Evolutionary conservation across 768 basidiomycete genomes (phyloP).

Genomic region (Kondoa subrosea): DNA sequence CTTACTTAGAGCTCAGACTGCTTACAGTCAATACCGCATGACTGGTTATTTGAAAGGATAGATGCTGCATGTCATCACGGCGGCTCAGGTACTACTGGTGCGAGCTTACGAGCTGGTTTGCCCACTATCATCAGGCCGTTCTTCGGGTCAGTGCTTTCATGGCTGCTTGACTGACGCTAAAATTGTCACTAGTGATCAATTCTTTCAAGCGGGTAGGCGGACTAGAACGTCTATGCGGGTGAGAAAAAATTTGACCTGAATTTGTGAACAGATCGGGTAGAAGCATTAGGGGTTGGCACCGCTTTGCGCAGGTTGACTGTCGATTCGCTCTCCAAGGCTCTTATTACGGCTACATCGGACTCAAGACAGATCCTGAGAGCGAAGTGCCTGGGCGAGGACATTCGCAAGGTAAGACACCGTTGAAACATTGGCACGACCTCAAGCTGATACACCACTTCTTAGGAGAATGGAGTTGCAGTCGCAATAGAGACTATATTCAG

Average conservation of each 20-base stretch:
- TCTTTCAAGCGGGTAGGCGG: slow-evolving; percentile 1
- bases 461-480: slow-evolving; percentile 88
- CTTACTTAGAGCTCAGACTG: background rate
- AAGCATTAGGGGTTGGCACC: slow-evolving; percentile 78
- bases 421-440: background rate
- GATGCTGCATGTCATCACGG: slow-evolving; percentile 98
- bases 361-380: slow-evolving; percentile 75
- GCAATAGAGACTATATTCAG: slow-evolving; percentile 93
- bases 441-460: slow-evolving; percentile 5
- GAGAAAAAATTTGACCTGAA: slow-evolving; percentile 60
- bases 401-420: slow-evolving; percentile 46
- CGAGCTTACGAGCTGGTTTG: slow-evolving; percentile 62
- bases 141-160: slow-evolving; percentile 44
- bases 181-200: slow-evolving; percentile 4
- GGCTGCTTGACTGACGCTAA: background rate
- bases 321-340: slow-evolving; percentile 56
- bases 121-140: slow-evolving; percentile 94
- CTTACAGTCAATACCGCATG: slow-evolving; percentile 32
- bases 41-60: slow-evolving; percentile 86
- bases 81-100: slow-evolving; percentile 89
- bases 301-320: slow-evolving; percentile 75
- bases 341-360: slow-evolving; percentile 67
- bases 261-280: slow-evolving; percentile 97
- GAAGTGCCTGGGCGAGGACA: slow-evolving; percentile 64
- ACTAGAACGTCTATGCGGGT: background rate